Evolutionary conservation across 176 grass and related monocot species (phyloP).

Genomic region (Luzula sylvatica): DNA sequence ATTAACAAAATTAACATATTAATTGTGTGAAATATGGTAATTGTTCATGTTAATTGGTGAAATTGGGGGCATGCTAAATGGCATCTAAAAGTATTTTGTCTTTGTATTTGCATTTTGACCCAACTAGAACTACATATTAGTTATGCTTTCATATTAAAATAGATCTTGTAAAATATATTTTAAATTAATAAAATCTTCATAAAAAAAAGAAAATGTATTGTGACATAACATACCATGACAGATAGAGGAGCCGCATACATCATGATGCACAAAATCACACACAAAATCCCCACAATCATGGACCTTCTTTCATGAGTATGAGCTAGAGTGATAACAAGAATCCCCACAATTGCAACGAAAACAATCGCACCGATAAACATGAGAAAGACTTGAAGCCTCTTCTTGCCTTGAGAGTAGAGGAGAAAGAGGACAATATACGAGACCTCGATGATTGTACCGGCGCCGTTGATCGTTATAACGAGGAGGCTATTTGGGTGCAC

Average conservation of each 20-base stretch:
- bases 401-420: constrained; percentile 38
- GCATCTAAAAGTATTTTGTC: too few species aligned
- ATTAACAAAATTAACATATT: too few species aligned
- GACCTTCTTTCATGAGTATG: constrained; percentile 54
- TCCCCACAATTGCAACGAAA: constrained; percentile 45
- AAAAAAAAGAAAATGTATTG: too few species aligned
- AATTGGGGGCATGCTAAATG: too few species aligned
- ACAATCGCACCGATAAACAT: constrained; percentile 40
- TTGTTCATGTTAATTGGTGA: too few species aligned
- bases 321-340: constrained; percentile 43
- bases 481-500: constrained; percentile 95
- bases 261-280: constrained; percentile 74
- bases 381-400: constrained; percentile 37
- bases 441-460: constrained; percentile 72
- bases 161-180: too few species aligned
- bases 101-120: too few species aligned
- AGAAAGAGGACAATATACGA: constrained; percentile 73
- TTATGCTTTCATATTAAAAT: too few species aligned
- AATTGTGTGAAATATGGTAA: too few species aligned
- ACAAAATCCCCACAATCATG: constrained; percentile 83
- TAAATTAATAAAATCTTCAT: too few species aligned
- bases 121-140: too few species aligned
- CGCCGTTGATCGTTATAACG: constrained; percentile 91
- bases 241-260: constrained; percentile 94
- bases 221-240: constrained; percentile 76